Evolutionary conservation across 164 flowering plant genomes (phyloP).

Genomic region (Annona cherimola): DNA sequence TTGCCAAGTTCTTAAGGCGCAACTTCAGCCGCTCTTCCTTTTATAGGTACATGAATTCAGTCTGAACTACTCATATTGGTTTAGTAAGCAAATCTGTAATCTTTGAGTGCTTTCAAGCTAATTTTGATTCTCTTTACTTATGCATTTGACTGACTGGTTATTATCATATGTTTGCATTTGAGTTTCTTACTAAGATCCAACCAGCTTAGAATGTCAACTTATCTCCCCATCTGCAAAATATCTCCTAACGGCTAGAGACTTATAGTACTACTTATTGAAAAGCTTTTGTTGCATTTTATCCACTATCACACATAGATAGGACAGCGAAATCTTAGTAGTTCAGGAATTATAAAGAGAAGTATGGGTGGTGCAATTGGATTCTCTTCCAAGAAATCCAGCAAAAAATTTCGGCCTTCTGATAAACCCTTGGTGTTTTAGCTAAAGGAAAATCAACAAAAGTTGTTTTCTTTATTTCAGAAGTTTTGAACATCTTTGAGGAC

Average conservation of each 20-base stretch:
- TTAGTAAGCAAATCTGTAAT: background rate
- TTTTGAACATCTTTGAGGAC: no score
- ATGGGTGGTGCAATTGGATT: no score
- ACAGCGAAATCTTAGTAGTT: no score
- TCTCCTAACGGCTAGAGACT: no score
- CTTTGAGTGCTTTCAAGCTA: background rate
- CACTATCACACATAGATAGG: no score
- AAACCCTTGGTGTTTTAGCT: no score
- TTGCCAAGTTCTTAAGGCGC: conserved; percentile 82
- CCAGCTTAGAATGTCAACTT: background rate
- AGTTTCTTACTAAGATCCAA: background rate
- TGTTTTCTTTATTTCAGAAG: no score
- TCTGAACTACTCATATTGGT: background rate
- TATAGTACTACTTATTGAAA: background rate
- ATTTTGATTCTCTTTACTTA: background rate
- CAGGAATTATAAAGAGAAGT: no score
- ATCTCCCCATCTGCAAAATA: background rate
- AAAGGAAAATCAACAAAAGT: no score
- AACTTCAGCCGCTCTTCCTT: conserved; percentile 74
- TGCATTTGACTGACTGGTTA: background rate
- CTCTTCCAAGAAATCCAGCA: no score
- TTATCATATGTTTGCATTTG: background rate
- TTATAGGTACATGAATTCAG: conserved; percentile 52
- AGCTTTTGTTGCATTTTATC: background rate
- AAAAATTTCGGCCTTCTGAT: no score